Conservation (phyloP, 2,329 filamentous ascomycete genomes). For the Talaromyces amestolkiae region DNA sequence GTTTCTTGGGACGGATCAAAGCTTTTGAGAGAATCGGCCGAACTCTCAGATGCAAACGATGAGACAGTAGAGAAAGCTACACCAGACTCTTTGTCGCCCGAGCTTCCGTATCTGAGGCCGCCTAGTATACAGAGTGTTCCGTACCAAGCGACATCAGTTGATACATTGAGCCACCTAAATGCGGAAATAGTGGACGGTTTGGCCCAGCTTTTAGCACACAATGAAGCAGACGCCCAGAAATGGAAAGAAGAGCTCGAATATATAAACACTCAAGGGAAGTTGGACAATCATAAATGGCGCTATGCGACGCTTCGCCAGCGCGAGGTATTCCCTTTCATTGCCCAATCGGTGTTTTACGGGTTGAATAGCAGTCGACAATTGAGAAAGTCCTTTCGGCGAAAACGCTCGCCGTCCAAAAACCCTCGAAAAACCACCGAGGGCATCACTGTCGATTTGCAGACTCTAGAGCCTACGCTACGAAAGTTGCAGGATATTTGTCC, state of each 20-base stretch:
- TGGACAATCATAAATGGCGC: conserved; percentile 38
- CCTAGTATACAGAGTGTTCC: conserved; percentile 16
- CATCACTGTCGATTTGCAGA: conserved; percentile 29
- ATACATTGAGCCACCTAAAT: conserved; percentile 37
- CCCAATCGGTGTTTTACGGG: conserved; percentile 46
- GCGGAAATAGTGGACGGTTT: conserved; percentile 39
- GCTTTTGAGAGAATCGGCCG: conserved; percentile 29
- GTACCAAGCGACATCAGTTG: conserved; percentile 25
- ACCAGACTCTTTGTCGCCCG: conserved; percentile 24
- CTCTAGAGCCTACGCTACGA: conserved; percentile 35
- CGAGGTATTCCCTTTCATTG: conserved; percentile 40
- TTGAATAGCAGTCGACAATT: conserved; percentile 42
- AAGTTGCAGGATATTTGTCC: conserved; percentile 39
- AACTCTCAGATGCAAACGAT: conserved; percentile 15
- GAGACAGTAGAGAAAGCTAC: conserved; percentile 13
- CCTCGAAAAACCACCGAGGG: conserved; percentile 8
- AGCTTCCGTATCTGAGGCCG: conserved; percentile 23
- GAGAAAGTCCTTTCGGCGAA: conserved; percentile 39
- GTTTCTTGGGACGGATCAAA: conserved; percentile 43
- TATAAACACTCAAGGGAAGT: conserved; percentile 36
- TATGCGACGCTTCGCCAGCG: conserved; percentile 39
- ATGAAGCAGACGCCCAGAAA: conserved; percentile 35
- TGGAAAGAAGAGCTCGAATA: conserved; percentile 41
- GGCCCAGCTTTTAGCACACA: conserved; percentile 35
- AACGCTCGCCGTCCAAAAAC: conserved; percentile 14